Evolutionary conservation across 169 alveolate genomes (phyloP), one percentile per base, ranked within the genome.

Genomic region (Babesia bovis): DNA sequence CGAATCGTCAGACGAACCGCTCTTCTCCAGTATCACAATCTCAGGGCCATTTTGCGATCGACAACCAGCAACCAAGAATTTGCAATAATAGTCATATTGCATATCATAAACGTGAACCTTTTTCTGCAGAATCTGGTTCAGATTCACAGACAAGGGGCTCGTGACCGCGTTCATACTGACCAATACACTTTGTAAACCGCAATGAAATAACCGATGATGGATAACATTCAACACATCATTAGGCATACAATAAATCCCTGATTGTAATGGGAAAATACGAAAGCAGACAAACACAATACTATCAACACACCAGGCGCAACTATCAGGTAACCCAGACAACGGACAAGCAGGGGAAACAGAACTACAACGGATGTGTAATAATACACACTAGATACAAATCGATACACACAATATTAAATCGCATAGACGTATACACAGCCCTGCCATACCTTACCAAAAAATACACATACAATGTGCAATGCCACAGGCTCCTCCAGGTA

Each of bases 1-100:
- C 10, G 82, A 45, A 12, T 32, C 71, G 7, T 23, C 59, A 12
- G 53, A 23, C 12, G 61, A 44, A 9, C 49, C 58, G 1, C 56
- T 81, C 82, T 76, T 76, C 57, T 52, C 66, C 56, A 76, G 38
- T 4, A 76, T 21, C 65, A 76, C 61, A 1, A 76, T 50, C 63
- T 76, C 81, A 23, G 78, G 52, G 59, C 72, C 82, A 19, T 35
- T 55, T 49, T 76, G 85, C 47, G 85, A 76, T 28, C 66, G 51
- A 38, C 85, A 76, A 3, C 77, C 79, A 21, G 66, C 85, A 3
- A 78, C 85, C 19, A 76, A 56, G 69, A 35, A 76, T 17, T 76
- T 76, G 17, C 71, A 52, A 56, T 42, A 76, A 32, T 76, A 67
- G 73, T 76, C 85, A 50, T 76, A 76, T 66, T 76, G 78, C 1